Base-by-base conservation (phyloP, 225 moss, liverwort and hornwort genomes). In the Pleurozium schreberi region DNA sequence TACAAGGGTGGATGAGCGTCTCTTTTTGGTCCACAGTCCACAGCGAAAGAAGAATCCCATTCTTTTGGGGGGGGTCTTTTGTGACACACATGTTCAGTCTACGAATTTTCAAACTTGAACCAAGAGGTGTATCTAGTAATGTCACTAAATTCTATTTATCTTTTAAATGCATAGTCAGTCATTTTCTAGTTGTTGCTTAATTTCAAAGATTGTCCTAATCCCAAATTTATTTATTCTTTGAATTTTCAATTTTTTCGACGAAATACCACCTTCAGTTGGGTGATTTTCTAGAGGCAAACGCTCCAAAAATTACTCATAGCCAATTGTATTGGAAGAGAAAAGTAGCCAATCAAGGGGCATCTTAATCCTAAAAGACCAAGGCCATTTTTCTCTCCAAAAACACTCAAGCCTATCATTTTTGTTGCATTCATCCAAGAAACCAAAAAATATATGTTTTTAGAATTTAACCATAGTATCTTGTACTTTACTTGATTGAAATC, bases 241-340 rank as follows among this genome's bases (percentile, higher is more conserved):
- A 45, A 73, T 17, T 17, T 45, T 26, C 2, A 65, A 18, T 1
- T 38, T 38, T 63, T 67, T 67, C n/a, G n/a, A n/a, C 43, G 45
- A 43, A 30, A 3, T 0, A 17, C 1, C 0, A 0, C 6, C 9
- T n/a, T n/a, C n/a, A n/a, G n/a, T 43, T 27, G 2, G 8, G 2
- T 71, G 43, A 71, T 43, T 71, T 14, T 43, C 43, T 27, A 27
- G 43, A 43, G 9, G 26, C 43, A 43, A 71, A 14, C 4, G 14
- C 4, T 42, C 26, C 4, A 14, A 5, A 3, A 43, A 71, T 16
- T 43, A 3, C 1, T 73, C 17, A 6, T 17, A n/a, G 17, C 5
- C 1, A 3, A 45, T 45, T 45, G 28, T 28, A 3, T 28, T 45
- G 10, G 5, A 5, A 36, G 9, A 8, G 4, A 17, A 65, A 65